Conservation (phyloP, 1,139 yeast genomes). For the Blastobotrys malaysiensis region DNA sequence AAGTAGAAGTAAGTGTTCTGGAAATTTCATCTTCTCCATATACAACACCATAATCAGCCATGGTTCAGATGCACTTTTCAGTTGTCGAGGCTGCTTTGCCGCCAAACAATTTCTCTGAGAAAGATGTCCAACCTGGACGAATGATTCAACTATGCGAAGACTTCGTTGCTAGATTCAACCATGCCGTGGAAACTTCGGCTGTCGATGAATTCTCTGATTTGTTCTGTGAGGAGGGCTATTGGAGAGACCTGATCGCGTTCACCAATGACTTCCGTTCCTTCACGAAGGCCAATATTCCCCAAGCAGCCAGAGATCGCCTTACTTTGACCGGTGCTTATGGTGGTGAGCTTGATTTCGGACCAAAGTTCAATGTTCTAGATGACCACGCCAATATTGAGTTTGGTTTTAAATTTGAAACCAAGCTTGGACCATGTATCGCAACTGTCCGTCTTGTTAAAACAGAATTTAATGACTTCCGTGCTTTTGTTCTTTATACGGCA, state of each 20-base stretch:
- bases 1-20: no score
- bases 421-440: conserved; percentile 14
- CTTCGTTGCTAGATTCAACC: conserved; percentile 13
- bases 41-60: no score
- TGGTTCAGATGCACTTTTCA: conserved; percentile 10
- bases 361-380: conserved; percentile 11
- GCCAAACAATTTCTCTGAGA: conserved; percentile 9
- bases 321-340: conserved; percentile 10
- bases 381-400: conserved; percentile 15
- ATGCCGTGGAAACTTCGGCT: conserved; percentile 12
- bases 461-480: conserved; percentile 28
- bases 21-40: no score
- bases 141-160: conserved; percentile 10
- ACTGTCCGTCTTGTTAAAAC: conserved; percentile 13
- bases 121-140: conserved; percentile 8
- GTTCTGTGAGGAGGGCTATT: conserved; percentile 15
- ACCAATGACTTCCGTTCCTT: conserved; percentile 20
- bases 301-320: conserved; percentile 20
- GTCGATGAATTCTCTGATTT: conserved; percentile 16
- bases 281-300: conserved; percentile 17
- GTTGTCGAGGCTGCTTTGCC: conserved; percentile 11
- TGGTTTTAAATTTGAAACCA: conserved; percentile 14
- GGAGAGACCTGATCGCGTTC: conserved; percentile 22
- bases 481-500: conserved; percentile 35
- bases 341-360: conserved; percentile 9